Conservation (phyloP, 257 asterid genomes). For the Nicotiana otophora region DNA sequence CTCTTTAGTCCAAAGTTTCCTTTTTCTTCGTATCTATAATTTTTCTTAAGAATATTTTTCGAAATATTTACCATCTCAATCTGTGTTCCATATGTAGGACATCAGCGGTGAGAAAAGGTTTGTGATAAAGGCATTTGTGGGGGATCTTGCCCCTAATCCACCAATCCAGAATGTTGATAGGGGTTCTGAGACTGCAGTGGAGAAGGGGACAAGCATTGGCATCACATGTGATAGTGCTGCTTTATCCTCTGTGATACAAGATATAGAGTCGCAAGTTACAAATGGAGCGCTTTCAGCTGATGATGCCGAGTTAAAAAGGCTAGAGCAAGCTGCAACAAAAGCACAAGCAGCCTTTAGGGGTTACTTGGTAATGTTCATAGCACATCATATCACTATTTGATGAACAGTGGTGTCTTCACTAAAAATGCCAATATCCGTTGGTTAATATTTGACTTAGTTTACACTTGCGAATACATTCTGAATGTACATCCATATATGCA, state of each 20-base stretch:
- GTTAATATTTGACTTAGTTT: no score
- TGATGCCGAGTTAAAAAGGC: conserved; percentile 18
- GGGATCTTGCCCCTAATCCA: background rate
- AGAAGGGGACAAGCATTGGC: conserved; percentile 3
- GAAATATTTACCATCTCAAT: background rate
- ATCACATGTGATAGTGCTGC: background rate
- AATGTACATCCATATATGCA: no score
- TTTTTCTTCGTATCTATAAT: no score
- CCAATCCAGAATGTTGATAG: conserved; percentile 1
- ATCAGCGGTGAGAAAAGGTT: background rate
- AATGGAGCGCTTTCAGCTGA: background rate
- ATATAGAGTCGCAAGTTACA: background rate
- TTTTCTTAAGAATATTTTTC: background rate
- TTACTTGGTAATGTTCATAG: conserved; percentile 22
- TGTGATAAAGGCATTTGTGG: background rate
- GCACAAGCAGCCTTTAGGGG: conserved; percentile 38
- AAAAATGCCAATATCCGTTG: no score
- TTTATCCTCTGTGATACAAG: background rate
- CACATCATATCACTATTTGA: background rate
- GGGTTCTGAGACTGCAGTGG: background rate
- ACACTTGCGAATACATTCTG: no score
- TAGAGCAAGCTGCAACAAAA: conserved; percentile 35
- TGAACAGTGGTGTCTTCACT: no score
- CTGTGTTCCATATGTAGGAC: background rate
- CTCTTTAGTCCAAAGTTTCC: no score